Conservation (phyloP, 345 rosid species). For the Eucalyptus dawsonii region DNA sequence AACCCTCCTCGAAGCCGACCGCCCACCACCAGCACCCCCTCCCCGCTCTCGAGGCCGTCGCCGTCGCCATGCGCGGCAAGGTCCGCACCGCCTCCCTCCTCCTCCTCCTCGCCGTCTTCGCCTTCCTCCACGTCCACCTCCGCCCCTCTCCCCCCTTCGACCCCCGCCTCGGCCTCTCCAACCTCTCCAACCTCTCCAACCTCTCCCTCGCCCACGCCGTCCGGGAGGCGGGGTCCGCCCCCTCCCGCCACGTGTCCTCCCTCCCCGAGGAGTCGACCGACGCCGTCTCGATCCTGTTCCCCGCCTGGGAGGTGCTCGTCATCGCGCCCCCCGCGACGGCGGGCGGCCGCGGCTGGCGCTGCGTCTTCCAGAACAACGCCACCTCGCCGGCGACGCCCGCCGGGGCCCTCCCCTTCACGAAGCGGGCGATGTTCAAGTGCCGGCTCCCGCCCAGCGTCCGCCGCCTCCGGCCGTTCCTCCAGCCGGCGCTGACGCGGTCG, state of each 20-base stretch:
- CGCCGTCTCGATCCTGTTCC: conserved; percentile 44
- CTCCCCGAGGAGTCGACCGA: background rate
- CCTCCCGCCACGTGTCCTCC: background rate
- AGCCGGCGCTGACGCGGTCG: conserved; percentile 34
- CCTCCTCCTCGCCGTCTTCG: background rate
- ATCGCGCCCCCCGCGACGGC: conserved; percentile 13
- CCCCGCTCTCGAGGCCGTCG: background rate
- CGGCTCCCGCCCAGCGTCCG: conserved; percentile 35
- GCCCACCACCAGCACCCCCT: background rate
- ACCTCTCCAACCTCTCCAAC: background rate
- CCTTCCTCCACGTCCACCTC: background rate
- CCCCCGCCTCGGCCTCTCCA: background rate
- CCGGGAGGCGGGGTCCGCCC: background rate
- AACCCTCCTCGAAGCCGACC: background rate
- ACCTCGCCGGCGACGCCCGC: conserved; percentile 39
- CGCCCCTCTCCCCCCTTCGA: background rate
- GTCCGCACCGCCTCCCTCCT: background rate
- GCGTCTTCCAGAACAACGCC: conserved; percentile 48
- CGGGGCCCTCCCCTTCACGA: conserved; percentile 34
- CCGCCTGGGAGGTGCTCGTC: conserved; percentile 66
- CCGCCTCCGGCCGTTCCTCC: conserved; percentile 25
- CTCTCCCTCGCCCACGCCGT: background rate
- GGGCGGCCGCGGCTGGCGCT: conserved; percentile 5
- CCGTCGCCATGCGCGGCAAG: background rate
- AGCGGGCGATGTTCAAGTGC: conserved; percentile 43